Evolutionary conservation across 768 basidiomycete genomes (phyloP).

Genomic region (Xerocomellus intermedius): DNA sequence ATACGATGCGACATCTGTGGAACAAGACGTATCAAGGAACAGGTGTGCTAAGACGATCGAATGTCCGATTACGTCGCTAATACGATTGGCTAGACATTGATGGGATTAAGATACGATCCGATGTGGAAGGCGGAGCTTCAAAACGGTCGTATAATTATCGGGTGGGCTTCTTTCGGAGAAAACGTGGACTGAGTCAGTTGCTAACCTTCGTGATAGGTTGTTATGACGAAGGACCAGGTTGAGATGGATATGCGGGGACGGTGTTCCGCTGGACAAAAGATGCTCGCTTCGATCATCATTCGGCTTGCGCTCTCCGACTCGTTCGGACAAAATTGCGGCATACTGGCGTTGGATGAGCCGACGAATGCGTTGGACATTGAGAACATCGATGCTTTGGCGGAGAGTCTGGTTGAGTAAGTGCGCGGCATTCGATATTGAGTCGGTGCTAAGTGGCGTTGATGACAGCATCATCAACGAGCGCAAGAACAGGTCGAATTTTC

Average conservation of each 20-base stretch:
- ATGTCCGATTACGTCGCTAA: conserved; percentile 11
- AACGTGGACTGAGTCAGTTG: conserved; percentile 4
- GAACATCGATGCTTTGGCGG: conserved; percentile 92
- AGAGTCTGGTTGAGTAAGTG: conserved; percentile 86
- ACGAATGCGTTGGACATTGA: conserved; percentile 96
- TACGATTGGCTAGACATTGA: conserved; percentile 74
- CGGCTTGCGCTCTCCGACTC: conserved; percentile 95
- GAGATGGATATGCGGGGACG: conserved; percentile 99
- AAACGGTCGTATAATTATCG: conserved; percentile 97
- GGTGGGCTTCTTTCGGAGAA: conserved; percentile 44
- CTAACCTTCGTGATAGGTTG: conserved; percentile 57
- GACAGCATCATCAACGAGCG: conserved; percentile 91
- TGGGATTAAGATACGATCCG: conserved; percentile 92
- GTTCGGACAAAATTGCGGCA: conserved; percentile 97
- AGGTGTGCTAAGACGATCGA: conserved; percentile 48
- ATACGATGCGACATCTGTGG: conserved; percentile 96
- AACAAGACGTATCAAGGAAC: conserved; percentile 99
- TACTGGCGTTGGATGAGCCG: conserved; percentile 95
- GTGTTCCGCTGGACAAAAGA: conserved; percentile 98
- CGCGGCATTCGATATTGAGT: neutral
- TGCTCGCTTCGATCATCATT: conserved; percentile 97
- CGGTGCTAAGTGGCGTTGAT: neutral
- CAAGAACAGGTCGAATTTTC: conserved; percentile 87
- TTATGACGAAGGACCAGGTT: conserved; percentile 98
- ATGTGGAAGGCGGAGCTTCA: conserved; percentile 86